Evolutionary conservation across 768 basidiomycete species (phyloP).

Genomic region (Cantharellus anzutake): DNA sequence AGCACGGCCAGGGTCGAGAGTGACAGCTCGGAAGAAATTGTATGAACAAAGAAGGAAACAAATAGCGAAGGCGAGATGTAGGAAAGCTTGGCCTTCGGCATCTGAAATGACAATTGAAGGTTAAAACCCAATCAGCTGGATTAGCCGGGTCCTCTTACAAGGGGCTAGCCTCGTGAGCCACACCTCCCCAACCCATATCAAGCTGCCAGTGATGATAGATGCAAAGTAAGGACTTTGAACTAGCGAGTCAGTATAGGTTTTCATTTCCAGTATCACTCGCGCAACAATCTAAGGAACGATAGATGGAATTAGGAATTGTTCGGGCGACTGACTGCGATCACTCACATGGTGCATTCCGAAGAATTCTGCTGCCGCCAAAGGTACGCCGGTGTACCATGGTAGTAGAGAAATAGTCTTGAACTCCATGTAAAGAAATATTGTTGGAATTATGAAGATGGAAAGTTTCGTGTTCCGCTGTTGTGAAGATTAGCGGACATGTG

Average conservation of each 20-base stretch:
- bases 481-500: constrained; percentile 1
- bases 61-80: constrained; percentile 61
- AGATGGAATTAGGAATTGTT: background rate
- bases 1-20: constrained; percentile 76
- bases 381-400: constrained; percentile 77
- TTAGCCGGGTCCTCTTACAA: constrained; percentile 26
- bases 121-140: background rate
- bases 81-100: constrained; percentile 53
- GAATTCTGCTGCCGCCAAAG: constrained; percentile 71
- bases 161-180: constrained; percentile 65
- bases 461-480: constrained; percentile 61
- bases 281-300: constrained; percentile 44
- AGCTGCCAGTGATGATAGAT: constrained; percentile 68
- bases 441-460: constrained; percentile 60
- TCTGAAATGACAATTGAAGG: constrained; percentile 24
- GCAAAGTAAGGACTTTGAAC: constrained; percentile 84
- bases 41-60: constrained; percentile 53
- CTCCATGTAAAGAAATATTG: constrained; percentile 60
- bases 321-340: constrained; percentile 6
- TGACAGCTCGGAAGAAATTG: constrained; percentile 83
- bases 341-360: constrained; percentile 87
- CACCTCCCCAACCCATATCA: constrained; percentile 70
- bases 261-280: constrained; percentile 66
- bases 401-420: constrained; percentile 68
- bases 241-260: constrained; percentile 65